Evolutionary conservation across 1,139 yeast genomes (phyloP).

Genomic region (Pichia sp.): DNA sequence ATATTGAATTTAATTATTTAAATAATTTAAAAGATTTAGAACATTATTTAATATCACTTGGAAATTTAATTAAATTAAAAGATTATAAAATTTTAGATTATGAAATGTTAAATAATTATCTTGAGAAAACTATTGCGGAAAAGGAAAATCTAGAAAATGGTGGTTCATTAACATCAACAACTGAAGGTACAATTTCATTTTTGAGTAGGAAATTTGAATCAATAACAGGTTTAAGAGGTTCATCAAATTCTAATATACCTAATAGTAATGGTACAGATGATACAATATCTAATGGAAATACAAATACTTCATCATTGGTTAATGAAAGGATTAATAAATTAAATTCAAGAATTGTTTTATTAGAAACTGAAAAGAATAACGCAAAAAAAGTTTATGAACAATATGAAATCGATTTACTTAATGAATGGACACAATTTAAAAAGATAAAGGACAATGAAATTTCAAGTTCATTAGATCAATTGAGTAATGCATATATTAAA

Average conservation of each 20-base stretch:
- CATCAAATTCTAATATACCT: slow-evolving; percentile 11
- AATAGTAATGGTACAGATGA: slow-evolving; percentile 35
- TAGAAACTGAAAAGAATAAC: slow-evolving; percentile 25
- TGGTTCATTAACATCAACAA: slow-evolving; percentile 29
- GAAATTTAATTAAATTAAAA: slow-evolving; percentile 69
- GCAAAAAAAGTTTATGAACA: slow-evolving; percentile 46
- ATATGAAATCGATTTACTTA: slow-evolving; percentile 55
- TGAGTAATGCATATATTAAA: slow-evolving; percentile 71
- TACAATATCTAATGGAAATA: neutral
- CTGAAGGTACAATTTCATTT: slow-evolving; percentile 30
- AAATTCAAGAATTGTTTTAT: slow-evolving; percentile 22
- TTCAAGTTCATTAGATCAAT: slow-evolving; percentile 57
- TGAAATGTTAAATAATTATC: slow-evolving; percentile 77
- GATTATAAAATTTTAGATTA: slow-evolving; percentile 89
- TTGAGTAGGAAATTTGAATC: slow-evolving; percentile 29
- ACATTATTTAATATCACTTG: slow-evolving; percentile 72
- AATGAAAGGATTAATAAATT: slow-evolving; percentile 51
- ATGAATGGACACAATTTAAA: slow-evolving; percentile 81
- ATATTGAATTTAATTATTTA: slow-evolving; percentile 73
- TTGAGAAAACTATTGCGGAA: slow-evolving; percentile 64
- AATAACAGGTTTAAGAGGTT: slow-evolving; percentile 24
- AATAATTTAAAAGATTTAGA: slow-evolving; percentile 83
- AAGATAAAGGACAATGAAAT: slow-evolving; percentile 72
- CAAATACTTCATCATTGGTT: slow-evolving; percentile 31
- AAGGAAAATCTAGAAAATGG: slow-evolving; percentile 57